These are phyloP conservation scores for Ustilago shanxiensis DNA, from an alignment of 1,284 basidiomycete species.

Conservation along the genomic window DNA sequence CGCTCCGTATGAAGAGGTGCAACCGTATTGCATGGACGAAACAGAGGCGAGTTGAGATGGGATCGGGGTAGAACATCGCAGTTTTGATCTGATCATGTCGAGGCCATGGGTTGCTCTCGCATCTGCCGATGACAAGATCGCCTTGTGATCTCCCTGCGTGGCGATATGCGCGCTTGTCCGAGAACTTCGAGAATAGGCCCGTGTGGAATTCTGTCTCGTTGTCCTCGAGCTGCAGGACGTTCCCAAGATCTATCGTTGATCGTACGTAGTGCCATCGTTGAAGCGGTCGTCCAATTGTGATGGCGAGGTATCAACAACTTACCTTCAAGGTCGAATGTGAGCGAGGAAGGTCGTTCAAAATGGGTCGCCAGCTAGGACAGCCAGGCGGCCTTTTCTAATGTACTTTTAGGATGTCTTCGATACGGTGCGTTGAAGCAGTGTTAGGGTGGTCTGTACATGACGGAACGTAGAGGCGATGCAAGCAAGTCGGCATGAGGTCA, in stretches of 20 bases:
- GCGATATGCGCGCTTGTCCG: neutral
- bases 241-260: neutral
- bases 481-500: slow-evolving; percentile 5
- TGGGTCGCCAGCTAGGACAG: slow-evolving; percentile 58
- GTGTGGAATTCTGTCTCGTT: no score
- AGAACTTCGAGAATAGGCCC: neutral
- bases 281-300: neutral
- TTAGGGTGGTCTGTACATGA: slow-evolving; percentile 44
- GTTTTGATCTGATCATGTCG: neutral
- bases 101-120: neutral
- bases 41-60: neutral
- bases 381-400: slow-evolving; percentile 51
- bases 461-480: neutral
- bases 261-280: neutral
- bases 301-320: slow-evolving; percentile 5
- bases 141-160: neutral
- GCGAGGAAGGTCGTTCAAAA: slow-evolving; percentile 30
- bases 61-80: neutral
- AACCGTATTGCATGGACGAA: neutral
- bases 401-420: slow-evolving; percentile 42
- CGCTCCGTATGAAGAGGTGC: neutral
- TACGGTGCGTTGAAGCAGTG: slow-evolving; percentile 38
- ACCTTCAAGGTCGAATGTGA: slow-evolving; percentile 20
- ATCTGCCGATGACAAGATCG: slow-evolving; percentile 6
- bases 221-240: neutral